Evolutionary conservation across 495 filamentous ascomycete genomes (phyloP), one percentile per base, ranked within the genome.

Genomic region (Trichoderma erinaceum): DNA sequence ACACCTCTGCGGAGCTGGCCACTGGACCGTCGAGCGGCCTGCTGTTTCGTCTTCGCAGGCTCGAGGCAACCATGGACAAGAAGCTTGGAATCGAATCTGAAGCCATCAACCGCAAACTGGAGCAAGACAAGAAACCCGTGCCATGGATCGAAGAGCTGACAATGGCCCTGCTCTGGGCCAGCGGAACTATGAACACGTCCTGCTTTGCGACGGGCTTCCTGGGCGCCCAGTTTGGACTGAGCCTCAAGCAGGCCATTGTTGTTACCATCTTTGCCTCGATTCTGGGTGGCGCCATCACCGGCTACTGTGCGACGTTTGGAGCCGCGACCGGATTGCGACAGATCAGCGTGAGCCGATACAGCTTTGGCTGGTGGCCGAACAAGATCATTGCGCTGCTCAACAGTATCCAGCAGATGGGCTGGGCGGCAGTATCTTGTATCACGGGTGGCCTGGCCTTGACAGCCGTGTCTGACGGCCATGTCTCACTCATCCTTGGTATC

Each of bases 11-110:
- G 10, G 23, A 61, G 56, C n/a, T n/a, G 56, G 56, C 10, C 25
- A 18, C 25, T 61, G 27, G 23, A 16, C 11, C 11, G 3, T 11
- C 23, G 4, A 61, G 56, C 16, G 27, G 23, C 0, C n/a, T 61
- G 23, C 10, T 61, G 56, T 61, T 32, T 10, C 23, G 56, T 23
- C 23, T 61, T 3, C 56, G 56, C 56, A 13, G 12, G 12, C 15
- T 61, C 1, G 56, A 61, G 56, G 23, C 56, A 1, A 25, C 32
- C 3, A 61, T 86, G 44, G 83, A 86, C 72, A 75, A 73, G 58
- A 86, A 83, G 70, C 70, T 87, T 64, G 83, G 83, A 18, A 78
- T 86, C 67, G 85, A 87, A 72, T 78, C 80, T 1, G 78, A 84
- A 56, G 82, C 81, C 73, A 76, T 85, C 48, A 77, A 81, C 66